Conservation (phyloP, 176 grass and related monocot genomes). For the Avena insularis region DNA sequence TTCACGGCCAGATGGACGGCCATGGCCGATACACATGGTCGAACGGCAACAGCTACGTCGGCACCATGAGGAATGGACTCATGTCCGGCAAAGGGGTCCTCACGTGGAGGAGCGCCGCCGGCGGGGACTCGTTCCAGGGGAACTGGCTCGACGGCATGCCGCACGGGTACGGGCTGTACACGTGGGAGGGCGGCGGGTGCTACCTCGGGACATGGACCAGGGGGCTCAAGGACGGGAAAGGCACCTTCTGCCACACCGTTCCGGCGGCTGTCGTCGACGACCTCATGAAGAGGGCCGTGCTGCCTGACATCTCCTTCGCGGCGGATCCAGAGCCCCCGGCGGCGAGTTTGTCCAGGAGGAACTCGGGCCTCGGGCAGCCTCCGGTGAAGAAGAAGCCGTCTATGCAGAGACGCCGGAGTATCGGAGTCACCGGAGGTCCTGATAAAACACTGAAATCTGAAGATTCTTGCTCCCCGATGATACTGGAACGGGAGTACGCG, state of each 20-base stretch:
- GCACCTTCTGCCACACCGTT: slow-evolving; percentile 75
- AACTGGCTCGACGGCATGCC: slow-evolving; percentile 85
- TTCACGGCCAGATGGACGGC: slow-evolving; percentile 82
- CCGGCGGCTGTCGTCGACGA: slow-evolving; percentile 59
- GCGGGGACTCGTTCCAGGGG: slow-evolving; percentile 87
- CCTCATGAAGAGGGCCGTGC: slow-evolving; percentile 74
- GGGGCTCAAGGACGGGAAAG: slow-evolving; percentile 93
- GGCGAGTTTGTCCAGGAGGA: slow-evolving; percentile 43
- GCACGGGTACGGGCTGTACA: slow-evolving; percentile 88
- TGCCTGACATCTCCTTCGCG: slow-evolving; percentile 69
- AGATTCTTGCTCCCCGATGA: slow-evolving; percentile 45
- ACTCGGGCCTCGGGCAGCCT: slow-evolving; percentile 41
- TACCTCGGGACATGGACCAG: slow-evolving; percentile 91
- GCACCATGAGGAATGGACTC: slow-evolving; percentile 79
- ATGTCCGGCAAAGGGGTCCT: slow-evolving; percentile 85
- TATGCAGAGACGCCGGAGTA: slow-evolving; percentile 85
- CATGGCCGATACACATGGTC: slow-evolving; percentile 84
- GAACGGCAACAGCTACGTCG: slow-evolving; percentile 79
- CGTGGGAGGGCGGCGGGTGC: slow-evolving; percentile 70
- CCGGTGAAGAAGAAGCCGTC: slow-evolving; percentile 58
- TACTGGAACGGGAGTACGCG: slow-evolving; percentile 93
- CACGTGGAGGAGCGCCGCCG: slow-evolving; percentile 57
- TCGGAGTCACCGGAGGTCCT: slow-evolving; percentile 73
- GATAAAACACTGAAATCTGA: slow-evolving; percentile 40
- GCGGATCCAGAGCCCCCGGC: slow-evolving; percentile 32